These are phyloP conservation scores for Verticillium alfalfae DNA, from an alignment of 2,329 filamentous ascomycete genomes.

Conservation along the genomic window DNA sequence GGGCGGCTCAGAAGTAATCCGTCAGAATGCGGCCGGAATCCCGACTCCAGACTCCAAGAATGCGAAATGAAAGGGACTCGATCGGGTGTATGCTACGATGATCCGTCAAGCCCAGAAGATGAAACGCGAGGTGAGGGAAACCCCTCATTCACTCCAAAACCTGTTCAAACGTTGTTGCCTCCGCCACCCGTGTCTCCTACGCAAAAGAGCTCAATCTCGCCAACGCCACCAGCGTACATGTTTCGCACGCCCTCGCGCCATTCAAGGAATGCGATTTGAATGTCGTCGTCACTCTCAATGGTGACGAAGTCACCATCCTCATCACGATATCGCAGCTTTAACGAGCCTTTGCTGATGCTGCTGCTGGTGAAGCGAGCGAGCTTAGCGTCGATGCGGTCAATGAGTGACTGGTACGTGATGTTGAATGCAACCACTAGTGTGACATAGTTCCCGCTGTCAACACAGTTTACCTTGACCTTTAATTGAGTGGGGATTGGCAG, in stretches of 20 bases:
- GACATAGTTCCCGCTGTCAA: constrained; percentile 74
- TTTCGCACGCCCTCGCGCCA: constrained; percentile 69
- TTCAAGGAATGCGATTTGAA: constrained; percentile 90
- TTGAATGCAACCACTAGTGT: constrained; percentile 95
- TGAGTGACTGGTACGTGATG: constrained; percentile 88
- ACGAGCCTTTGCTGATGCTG: constrained; percentile 74
- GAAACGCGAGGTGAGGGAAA: constrained; percentile 11
- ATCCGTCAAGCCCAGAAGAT: constrained; percentile 4
- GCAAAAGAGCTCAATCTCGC: constrained; percentile 87
- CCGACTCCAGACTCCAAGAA: constrained; percentile 12
- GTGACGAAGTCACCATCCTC: constrained; percentile 90
- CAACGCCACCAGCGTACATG: constrained; percentile 63
- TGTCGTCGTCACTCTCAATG: constrained; percentile 93
- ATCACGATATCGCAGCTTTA: constrained; percentile 86
- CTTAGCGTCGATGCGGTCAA: constrained; percentile 94
- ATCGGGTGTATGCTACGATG: constrained; percentile 13
- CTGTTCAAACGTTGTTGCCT: neutral
- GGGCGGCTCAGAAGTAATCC: neutral
- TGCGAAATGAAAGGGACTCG: constrained; percentile 12
- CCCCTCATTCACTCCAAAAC: neutral
- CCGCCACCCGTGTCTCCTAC: constrained; percentile 39
- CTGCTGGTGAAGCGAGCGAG: constrained; percentile 79
- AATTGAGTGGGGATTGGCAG: constrained; percentile 65
- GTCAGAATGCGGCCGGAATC: neutral
- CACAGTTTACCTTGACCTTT: constrained; percentile 89